A percentile compares a stretch with the other conserved stretches of the same genome.
phyloP scores from a whole-genome alignment of 1,284 basidiomycete genomes.

The Bjerkandera adusta region DNA sequence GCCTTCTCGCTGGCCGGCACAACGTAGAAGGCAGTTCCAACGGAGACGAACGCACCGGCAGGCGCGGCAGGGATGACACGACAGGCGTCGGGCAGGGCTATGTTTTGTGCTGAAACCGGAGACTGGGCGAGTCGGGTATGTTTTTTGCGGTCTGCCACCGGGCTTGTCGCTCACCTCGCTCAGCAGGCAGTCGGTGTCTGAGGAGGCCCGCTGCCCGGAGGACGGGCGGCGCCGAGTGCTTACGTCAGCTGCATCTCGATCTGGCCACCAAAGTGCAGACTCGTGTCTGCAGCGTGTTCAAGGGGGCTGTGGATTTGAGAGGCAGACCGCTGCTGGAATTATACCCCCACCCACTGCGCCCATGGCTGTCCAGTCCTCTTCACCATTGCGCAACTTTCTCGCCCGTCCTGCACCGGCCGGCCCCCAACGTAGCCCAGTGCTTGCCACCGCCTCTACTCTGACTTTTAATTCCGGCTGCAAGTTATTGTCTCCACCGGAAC shows the following conservation, averaged over 20 bases:
- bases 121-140: too few relatives aligned
- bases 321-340: constrained; percentile 23
- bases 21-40: too few relatives aligned
- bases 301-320: constrained; percentile 32
- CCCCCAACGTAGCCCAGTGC: constrained; percentile 17
- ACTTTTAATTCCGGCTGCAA: constrained; percentile 23
- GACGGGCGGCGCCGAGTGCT: constrained; percentile 10
- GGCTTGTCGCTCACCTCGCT: too few relatives aligned
- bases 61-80: too few relatives aligned
- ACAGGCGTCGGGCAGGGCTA: too few relatives aligned
- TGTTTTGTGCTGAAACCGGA: too few relatives aligned
- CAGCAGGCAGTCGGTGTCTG: neutral
- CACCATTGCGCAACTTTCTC: constrained; percentile 19
- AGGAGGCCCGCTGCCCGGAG: constrained; percentile 10
- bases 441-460: constrained; percentile 21
- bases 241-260: constrained; percentile 11
- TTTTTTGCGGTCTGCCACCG: too few relatives aligned
- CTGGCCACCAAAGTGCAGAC: neutral
- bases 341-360: constrained; percentile 24
- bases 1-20: too few relatives aligned
- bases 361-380: constrained; percentile 25
- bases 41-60: too few relatives aligned
- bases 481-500: constrained; percentile 21
- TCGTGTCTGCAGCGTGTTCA: constrained; percentile 33
- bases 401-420: constrained; percentile 18